A percentile compares a stretch with the other conserved stretches of the same genome.
Evolutionary conservation across 805 yeast genomes (phyloP).

Genomic region (Alloascoidea hylecoeti): DNA sequence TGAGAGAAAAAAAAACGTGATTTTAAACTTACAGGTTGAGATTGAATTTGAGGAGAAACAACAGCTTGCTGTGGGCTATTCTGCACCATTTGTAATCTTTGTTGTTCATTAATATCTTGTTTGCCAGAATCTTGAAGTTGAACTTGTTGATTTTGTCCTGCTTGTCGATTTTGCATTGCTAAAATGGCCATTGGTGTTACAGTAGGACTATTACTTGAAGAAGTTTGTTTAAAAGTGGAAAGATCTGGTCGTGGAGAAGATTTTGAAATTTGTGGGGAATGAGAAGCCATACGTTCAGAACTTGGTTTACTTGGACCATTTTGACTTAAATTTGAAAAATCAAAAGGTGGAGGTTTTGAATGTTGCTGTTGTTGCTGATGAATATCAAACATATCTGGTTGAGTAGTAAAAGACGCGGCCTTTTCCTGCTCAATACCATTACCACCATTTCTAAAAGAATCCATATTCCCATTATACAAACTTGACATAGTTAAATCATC

Average conservation of each 20-base stretch:
- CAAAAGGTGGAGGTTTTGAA: neutral
- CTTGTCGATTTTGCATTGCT: neutral
- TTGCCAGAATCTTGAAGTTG: no score
- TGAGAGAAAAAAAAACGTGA: no score
- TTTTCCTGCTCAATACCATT: neutral
- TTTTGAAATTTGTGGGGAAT: neutral
- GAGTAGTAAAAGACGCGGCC: neutral
- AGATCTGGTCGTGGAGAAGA: neutral
- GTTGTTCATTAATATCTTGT: no score
- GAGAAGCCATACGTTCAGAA: neutral
- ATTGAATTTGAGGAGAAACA: no score
- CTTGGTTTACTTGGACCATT: neutral
- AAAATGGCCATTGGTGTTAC: neutral
- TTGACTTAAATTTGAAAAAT: neutral
- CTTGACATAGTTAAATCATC: neutral
- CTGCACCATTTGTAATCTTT: no score
- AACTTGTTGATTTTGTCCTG: neutral
- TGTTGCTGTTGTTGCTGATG: neutral
- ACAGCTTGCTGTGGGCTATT: no score
- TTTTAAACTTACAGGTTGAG: no score
- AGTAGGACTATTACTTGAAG: neutral
- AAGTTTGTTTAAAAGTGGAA: neutral
- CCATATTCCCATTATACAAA: no score
- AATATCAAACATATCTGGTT: neutral
- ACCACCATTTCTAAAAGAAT: no score